A percentile compares a stretch with the other conserved stretches of the same genome.
Evolutionary conservation across 176 grass and related monocot species (phyloP).

Genomic region (barley (Hordeum vulgare)): DNA sequence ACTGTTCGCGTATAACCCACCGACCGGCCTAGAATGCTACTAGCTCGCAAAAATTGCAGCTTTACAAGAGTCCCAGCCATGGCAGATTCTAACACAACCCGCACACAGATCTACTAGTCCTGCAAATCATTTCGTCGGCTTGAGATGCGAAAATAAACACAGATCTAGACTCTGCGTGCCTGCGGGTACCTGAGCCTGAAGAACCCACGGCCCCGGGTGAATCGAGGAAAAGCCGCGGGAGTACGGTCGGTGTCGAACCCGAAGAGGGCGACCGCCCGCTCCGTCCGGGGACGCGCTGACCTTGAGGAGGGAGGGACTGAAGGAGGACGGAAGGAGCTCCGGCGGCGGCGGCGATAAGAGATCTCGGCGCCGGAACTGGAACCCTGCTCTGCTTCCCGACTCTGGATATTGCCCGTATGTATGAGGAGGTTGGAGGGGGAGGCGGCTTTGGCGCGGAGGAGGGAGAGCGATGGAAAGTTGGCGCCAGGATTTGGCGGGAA

Average conservation of each 20-base stretch:
- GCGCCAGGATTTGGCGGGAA: not conserved
- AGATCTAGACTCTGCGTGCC: not conserved
- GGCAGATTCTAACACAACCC: not conserved
- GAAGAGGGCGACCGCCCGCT: not conserved
- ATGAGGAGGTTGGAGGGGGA: no score
- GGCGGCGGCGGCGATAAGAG: not conserved
- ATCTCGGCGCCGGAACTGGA: not conserved
- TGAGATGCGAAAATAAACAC: not conserved
- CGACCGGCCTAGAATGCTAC: not conserved
- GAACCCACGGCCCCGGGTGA: not conserved
- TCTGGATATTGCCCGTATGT: not conserved
- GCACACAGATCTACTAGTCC: not conserved
- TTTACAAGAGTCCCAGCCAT: not conserved
- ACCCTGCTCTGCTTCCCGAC: not conserved
- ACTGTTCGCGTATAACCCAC: no score
- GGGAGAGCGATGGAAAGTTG: not conserved
- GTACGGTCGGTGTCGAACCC: not conserved
- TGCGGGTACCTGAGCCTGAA: not conserved
- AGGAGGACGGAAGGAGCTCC: not conserved
- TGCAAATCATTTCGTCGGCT: not conserved
- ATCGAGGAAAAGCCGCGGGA: not conserved
- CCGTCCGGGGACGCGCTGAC: not conserved
- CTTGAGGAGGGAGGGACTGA: not conserved
- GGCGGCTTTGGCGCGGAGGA: not conserved
- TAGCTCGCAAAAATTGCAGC: not conserved